Conservation (phyloP, 2,329 filamentous ascomycete genomes). For the Sclerotiophoma versabilis region DNA sequence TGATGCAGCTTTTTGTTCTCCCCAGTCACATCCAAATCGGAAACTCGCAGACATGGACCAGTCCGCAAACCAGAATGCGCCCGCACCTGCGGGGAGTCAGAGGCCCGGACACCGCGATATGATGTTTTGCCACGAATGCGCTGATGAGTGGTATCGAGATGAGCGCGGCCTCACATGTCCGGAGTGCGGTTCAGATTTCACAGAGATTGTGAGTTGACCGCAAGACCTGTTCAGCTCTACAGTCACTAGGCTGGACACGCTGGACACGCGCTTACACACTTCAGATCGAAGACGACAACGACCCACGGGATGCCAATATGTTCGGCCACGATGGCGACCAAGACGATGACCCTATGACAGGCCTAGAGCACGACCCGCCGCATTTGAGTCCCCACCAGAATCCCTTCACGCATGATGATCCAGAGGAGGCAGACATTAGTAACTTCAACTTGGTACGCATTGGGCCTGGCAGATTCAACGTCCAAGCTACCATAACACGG, state of each 20-base stretch:
- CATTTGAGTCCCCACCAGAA: constrained; percentile 52
- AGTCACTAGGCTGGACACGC: background rate
- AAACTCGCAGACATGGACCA: constrained; percentile 26
- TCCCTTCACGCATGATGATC: constrained; percentile 59
- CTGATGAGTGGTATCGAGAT: constrained; percentile 80
- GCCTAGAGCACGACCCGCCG: constrained; percentile 33
- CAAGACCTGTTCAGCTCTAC: constrained; percentile 15
- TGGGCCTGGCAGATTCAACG: constrained; percentile 44
- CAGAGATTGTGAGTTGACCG: constrained; percentile 76
- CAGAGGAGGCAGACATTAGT: constrained; percentile 58
- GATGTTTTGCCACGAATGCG: constrained; percentile 85
- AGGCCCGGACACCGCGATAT: constrained; percentile 63
- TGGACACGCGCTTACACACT: constrained; percentile 27
- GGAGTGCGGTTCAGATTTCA: constrained; percentile 77
- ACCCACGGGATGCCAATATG: constrained; percentile 62
- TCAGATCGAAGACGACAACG: constrained; percentile 63
- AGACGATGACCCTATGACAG: constrained; percentile 40
- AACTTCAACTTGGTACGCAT: constrained; percentile 53
- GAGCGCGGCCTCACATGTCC: constrained; percentile 76
- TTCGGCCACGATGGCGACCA: constrained; percentile 38
- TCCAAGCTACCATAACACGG: constrained; percentile 46
- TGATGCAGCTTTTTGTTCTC: constrained; percentile 6
- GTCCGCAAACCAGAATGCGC: constrained; percentile 25
- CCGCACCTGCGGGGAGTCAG: constrained; percentile 14
- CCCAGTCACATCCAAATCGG: constrained; percentile 1